Conservation (phyloP, 805 yeast species). For the Starmerella etchellsii region DNA sequence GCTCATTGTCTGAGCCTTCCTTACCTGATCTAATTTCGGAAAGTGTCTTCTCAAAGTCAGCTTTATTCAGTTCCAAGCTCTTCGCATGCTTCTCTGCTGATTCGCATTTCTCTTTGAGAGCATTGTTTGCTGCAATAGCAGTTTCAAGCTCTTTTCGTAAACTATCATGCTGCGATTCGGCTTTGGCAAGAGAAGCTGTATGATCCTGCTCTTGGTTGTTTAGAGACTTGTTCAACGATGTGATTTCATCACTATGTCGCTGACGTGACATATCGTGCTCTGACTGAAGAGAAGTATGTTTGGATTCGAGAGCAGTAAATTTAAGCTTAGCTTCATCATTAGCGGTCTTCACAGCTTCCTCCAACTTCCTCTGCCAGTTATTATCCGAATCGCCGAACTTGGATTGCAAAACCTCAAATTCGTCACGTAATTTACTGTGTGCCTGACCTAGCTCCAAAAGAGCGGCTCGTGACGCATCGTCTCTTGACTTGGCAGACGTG, state of each 20-base stretch:
- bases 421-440: conserved; percentile 5
- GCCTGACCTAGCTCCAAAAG: conserved; percentile 10
- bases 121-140: neutral
- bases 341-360: neutral
- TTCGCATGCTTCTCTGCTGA: too few species aligned
- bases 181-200: neutral
- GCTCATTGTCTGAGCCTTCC: too few species aligned
- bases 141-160: neutral
- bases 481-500: conserved; percentile 8
- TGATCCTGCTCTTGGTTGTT: neutral
- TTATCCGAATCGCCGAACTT: neutral
- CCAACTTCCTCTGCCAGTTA: neutral
- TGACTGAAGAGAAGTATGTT: neutral
- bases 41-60: too few species aligned
- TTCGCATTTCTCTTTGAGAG: too few species aligned
- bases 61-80: too few species aligned
- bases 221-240: neutral
- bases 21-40: too few species aligned
- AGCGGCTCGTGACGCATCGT: conserved; percentile 14
- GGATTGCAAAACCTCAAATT: conserved; percentile 1
- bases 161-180: neutral
- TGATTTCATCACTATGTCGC: neutral
- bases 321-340: neutral
- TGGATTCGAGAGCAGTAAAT: neutral
- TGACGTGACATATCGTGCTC: too few species aligned